Conservation (phyloP, 257 asterid species). For the Solanum acaule region DNA sequence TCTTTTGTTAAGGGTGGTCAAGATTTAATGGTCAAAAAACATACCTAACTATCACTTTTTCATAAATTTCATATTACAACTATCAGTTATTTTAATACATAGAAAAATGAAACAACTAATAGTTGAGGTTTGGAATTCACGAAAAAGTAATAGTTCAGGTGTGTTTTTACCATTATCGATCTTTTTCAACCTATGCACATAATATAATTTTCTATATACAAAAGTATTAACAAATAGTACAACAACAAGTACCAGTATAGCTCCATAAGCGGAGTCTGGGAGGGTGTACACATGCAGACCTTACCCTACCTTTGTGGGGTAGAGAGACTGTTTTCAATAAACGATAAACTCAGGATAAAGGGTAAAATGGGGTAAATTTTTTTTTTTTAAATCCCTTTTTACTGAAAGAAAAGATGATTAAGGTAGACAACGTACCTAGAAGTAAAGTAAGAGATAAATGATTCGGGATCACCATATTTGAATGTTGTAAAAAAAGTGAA, state of each 20-base stretch:
- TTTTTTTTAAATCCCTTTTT: background rate
- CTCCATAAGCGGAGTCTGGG: too few species aligned
- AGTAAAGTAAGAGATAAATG: conserved; percentile 4
- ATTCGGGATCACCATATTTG: conserved; percentile 5
- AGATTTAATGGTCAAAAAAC: background rate
- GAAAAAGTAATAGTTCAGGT: too few species aligned
- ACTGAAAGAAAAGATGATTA: background rate
- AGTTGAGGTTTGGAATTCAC: too few species aligned
- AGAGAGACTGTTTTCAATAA: accelerated
- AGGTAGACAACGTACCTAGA: background rate
- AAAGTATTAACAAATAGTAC: too few species aligned
- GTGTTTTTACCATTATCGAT: too few species aligned
- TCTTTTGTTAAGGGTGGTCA: background rate
- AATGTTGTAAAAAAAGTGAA: conserved; percentile 1
- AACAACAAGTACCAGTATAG: too few species aligned
- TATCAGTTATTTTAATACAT: background rate
- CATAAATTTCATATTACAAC: background rate
- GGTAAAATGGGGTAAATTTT: background rate
- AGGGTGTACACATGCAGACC: background rate
- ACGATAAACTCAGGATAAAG: background rate
- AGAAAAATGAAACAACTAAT: too few species aligned
- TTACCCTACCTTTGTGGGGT: background rate
- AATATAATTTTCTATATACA: too few species aligned
- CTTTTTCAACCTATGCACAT: too few species aligned
- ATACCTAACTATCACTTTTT: background rate